Percentiles rank a stretch among this genome's conserved stretches.
Evolutionary conservation across 306 rosid genomes (phyloP).

Genomic region (Begonia peltatifolia): DNA sequence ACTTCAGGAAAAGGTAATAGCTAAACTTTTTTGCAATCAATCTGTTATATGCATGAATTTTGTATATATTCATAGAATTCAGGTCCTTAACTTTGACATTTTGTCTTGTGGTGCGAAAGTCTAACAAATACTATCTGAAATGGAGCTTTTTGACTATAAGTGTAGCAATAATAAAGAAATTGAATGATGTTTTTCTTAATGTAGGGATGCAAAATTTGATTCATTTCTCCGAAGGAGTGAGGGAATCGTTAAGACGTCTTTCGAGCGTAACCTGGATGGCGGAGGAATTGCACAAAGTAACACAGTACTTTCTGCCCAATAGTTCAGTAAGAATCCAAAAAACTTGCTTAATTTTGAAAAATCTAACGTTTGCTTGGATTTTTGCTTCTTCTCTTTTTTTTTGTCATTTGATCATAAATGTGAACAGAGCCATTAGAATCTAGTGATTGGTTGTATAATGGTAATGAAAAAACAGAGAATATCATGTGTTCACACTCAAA

Average conservation of each 20-base stretch:
- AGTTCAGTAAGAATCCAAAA: constrained; percentile 45
- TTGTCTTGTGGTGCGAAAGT: too few relatives aligned
- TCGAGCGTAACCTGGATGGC: constrained; percentile 70
- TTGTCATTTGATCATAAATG: too few relatives aligned
- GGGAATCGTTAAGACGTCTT: constrained; percentile 62
- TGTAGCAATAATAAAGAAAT: too few relatives aligned
- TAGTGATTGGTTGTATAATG: neutral
- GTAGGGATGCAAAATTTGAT: constrained; percentile 62
- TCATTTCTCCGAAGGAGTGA: constrained; percentile 68
- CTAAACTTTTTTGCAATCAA: too few relatives aligned
- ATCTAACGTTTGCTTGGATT: neutral
- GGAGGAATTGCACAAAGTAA: constrained; percentile 62
- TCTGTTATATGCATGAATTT: too few relatives aligned
- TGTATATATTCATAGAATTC: too few relatives aligned
- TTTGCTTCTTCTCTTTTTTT: too few relatives aligned
- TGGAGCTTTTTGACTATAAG: too few relatives aligned
- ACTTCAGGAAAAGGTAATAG: constrained; percentile 66
- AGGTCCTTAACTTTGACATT: too few relatives aligned
- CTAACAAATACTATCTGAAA: too few relatives aligned
- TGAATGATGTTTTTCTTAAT: constrained; percentile 1
- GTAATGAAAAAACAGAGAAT: constrained; percentile 58
- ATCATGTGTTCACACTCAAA: constrained; percentile 75
- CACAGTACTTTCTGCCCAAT: constrained; percentile 48
- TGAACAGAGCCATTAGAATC: too few relatives aligned
- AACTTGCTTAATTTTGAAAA: neutral